phyloP scores from a whole-genome alignment of 2,329 filamentous ascomycete genomes.

The Tolypocladium pustulatum region DNA sequence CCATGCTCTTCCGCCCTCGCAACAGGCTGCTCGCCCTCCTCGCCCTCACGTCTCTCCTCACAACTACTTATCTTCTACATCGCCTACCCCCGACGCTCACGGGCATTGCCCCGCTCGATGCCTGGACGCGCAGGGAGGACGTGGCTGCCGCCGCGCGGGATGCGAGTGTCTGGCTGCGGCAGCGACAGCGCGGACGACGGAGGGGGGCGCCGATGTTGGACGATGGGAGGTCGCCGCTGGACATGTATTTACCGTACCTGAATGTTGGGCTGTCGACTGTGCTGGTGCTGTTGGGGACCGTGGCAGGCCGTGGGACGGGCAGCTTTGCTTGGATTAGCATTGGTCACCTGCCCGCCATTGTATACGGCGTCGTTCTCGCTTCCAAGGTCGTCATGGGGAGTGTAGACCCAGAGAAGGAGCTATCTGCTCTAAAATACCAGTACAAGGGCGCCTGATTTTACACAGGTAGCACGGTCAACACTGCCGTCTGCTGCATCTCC shows the following conservation, averaged over 20 bases:
- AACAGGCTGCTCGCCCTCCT: conserved; percentile 39
- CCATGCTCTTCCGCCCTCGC: conserved; percentile 21
- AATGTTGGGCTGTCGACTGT: conserved; percentile 48
- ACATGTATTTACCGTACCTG: conserved; percentile 46
- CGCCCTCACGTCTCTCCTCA: conserved; percentile 50
- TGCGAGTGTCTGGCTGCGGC: conserved; percentile 2
- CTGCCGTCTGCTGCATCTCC: neutral
- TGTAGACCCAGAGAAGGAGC: conserved; percentile 56
- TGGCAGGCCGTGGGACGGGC: conserved; percentile 21
- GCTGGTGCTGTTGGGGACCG: conserved; percentile 34
- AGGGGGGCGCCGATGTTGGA: conserved; percentile 7
- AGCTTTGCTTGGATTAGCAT: conserved; percentile 31
- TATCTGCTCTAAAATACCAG: conserved; percentile 51
- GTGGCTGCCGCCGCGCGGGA: conserved; percentile 8
- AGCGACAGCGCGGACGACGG: conserved; percentile 4
- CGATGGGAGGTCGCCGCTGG: conserved; percentile 33
- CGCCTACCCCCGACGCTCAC: conserved; percentile 43
- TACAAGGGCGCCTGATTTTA: conserved; percentile 51
- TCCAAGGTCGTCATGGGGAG: conserved; percentile 57
- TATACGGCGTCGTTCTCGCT: conserved; percentile 50
- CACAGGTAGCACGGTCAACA: neutral
- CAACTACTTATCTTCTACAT: conserved; percentile 51
- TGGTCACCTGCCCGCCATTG: conserved; percentile 41
- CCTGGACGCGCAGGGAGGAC: conserved; percentile 21
- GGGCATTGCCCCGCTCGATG: conserved; percentile 40